Evolutionary conservation across 192 early-diverging fungal genomes (phyloP), one percentile per base, ranked within the genome.

Genomic region (Mortierella antarctica): DNA sequence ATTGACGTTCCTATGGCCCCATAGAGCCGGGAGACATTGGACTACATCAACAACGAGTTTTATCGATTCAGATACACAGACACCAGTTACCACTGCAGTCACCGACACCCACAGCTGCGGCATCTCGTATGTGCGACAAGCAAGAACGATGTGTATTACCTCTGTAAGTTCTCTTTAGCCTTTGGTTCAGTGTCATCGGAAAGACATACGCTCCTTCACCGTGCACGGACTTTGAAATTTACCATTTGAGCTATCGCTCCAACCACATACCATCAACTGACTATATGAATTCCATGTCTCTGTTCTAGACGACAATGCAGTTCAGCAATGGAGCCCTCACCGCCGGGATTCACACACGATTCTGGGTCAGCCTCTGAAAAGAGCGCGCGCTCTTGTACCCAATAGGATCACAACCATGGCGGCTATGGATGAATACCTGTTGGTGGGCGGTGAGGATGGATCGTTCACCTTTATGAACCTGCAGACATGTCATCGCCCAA

Each of bases 291-390:
- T 10, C 6, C 40, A 45, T 57, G 14, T 57, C n/a, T 49, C 21
- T 44, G 31, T 7, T 46, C 3, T 81, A 88, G 85, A 65, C 57
- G 60, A 79, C n/a, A 74, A 86, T 62, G 47, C 57, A 15, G 72
- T 88, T 15, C 62, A 73, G 20, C 71, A 82, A 53, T 88, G 87
- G 87, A 86, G 82, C 17, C 85, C 87, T 20, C 83, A 85, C 13
- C 66, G 63, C 17, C 68, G 72, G 40, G 62, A 57, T 0, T 79
- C 77, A 47, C 56, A 62, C 62, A 63, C 63, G 7, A 81, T 88
- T 0, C 31, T 86, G 6, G 71, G 76, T n/a, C 48, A 56, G 7
- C 74, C 74, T 39, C 51, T 78, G 20, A 70, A 20, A 20, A 50
- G 23, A 6, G 23, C 70, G 15, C 46, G 62, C 12, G 17, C 56